Percentiles rank a stretch among this genome's conserved stretches.
Conservation (phyloP, 352 stramenopile genomes). For the Pythium phragmiticola region DNA sequence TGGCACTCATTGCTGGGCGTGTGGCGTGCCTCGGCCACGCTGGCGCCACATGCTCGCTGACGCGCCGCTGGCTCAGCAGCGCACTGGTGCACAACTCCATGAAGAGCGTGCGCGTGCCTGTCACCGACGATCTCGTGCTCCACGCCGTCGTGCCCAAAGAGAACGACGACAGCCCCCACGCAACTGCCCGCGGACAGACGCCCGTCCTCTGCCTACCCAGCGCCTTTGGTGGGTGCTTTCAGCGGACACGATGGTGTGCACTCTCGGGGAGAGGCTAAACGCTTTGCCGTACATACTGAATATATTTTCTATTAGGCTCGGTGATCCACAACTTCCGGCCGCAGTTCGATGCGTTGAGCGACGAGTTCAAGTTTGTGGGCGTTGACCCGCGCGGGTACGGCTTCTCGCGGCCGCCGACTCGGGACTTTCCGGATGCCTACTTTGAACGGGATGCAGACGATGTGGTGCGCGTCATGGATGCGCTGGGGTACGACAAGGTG, state of each 20-base stretch:
- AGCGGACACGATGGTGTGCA: neutral
- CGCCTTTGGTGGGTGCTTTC: constrained; percentile 42
- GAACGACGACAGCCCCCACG: neutral
- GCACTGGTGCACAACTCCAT: constrained; percentile 19
- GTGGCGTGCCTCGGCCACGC: neutral
- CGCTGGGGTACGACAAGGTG: constrained; percentile 57
- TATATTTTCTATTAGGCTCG: constrained; percentile 28
- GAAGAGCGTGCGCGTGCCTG: constrained; percentile 38
- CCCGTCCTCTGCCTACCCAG: constrained; percentile 69
- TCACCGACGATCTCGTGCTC: constrained; percentile 41
- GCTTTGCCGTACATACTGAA: neutral
- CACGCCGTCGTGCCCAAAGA: constrained; percentile 39
- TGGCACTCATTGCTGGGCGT: neutral
- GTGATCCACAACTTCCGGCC: constrained; percentile 57
- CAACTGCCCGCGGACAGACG: constrained; percentile 11
- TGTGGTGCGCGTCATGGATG: constrained; percentile 57
- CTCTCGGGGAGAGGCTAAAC: neutral
- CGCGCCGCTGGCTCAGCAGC: constrained; percentile 5
- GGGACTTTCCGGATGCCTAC: constrained; percentile 50
- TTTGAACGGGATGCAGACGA: constrained; percentile 76
- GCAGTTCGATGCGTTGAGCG: constrained; percentile 52
- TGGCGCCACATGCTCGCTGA: neutral
- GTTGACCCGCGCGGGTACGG: constrained; percentile 67
- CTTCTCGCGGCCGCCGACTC: constrained; percentile 39
- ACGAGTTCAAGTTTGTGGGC: constrained; percentile 59